These are phyloP conservation scores for Sporothrix luriei DNA, from an alignment of 2,329 filamentous ascomycete species.

Conservation along the genomic window DNA sequence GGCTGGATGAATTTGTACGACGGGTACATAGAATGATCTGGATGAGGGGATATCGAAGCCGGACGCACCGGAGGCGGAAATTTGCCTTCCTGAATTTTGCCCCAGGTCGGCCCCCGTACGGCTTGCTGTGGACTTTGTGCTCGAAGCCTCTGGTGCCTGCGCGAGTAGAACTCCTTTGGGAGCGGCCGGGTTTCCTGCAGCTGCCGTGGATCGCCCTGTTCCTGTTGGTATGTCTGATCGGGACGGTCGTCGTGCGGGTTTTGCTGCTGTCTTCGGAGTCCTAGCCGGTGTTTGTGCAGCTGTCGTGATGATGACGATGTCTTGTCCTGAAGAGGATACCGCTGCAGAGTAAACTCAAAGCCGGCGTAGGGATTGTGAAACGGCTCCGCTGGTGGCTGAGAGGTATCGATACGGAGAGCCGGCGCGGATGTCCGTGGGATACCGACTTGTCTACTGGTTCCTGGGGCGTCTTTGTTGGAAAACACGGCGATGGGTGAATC, in stretches of 20 bases:
- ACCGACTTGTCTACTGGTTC: neutral
- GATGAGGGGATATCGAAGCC: constrained; percentile 25
- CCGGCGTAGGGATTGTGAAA: neutral
- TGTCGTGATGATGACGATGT: too few species aligned
- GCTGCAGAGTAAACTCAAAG: neutral
- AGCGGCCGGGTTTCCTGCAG: neutral
- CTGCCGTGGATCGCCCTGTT: constrained; percentile 1
- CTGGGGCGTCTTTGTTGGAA: neutral
- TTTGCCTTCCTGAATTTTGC: neutral
- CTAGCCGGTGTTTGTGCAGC: constrained; percentile 3
- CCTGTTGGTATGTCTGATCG: neutral
- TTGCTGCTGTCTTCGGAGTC: neutral
- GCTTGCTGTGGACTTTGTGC: constrained; percentile 7
- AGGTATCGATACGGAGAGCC: constrained; percentile 6
- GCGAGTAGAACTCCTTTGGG: neutral
- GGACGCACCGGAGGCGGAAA: constrained; percentile 26
- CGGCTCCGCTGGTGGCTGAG: neutral
- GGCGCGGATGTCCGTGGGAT: neutral
- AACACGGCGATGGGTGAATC: neutral
- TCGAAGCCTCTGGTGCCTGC: constrained; percentile 7
- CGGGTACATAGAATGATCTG: constrained; percentile 30
- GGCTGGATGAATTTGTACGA: constrained; percentile 27
- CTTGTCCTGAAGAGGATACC: neutral
- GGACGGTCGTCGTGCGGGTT: neutral
- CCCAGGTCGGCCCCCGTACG: neutral